Evolutionary conservation across 768 basidiomycete genomes (phyloP), one percentile per base, ranked within the genome.

Genomic region (Suillus decipiens): DNA sequence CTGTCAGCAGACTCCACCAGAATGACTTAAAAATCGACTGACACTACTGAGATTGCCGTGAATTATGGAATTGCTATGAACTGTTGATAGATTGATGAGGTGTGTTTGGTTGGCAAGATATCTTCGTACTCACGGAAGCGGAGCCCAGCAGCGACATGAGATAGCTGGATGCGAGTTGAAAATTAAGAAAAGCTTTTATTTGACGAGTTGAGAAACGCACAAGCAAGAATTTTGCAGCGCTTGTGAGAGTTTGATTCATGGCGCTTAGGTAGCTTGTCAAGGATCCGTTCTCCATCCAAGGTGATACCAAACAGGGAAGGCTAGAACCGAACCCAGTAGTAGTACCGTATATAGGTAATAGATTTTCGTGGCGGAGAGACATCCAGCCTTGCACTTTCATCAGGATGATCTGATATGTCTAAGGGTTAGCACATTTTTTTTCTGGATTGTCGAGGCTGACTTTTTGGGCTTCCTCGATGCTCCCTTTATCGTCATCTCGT

Each of bases 251-350:
- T 24, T 53, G 37, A 22, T 55, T 53, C 60, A 7, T 17, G 45
- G 14, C 31, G 22, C 34, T 66, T 61, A 71, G 33, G 47, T 71
- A 71, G 24, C 42, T 24, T 11, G 48, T 65, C 47, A 71, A 47
- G 39, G 56, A 62, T 12, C 68, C 70, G 12, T 69, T 63, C 22
- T 65, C 66, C 33, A 64, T 58, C 68, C 70, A 68, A 6, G 70
- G 70, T 28, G 62, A 73, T 6, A 73, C 62, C 66, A 71, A 68
- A 43, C 64, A 70, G 19, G 70, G 68, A 22, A 63, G 39, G 36
- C 53, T 66, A 9, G 65, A 67, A 22, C 72, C 70, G 59, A 67
- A 72, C 50, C 67, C 71, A 33, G 62, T 66, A 12, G 67, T 59
- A 5, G 65, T 53, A 17, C 72, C 68, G 41, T 51, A 66, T 19